phyloP scores from a whole-genome alignment of 2,329 filamentous ascomycete species.

The Bipolaris oryzae region DNA sequence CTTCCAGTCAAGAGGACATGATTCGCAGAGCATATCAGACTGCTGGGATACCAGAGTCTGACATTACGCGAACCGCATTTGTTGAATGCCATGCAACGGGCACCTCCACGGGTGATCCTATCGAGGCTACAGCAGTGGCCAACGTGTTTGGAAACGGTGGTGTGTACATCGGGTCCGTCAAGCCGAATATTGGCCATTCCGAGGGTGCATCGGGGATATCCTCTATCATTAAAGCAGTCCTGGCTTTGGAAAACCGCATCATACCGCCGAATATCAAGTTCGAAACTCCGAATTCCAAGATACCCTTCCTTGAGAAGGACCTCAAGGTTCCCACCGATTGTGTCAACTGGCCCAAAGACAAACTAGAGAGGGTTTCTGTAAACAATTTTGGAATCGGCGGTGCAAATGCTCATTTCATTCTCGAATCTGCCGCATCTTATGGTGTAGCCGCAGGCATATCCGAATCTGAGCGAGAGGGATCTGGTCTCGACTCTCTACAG shows the following conservation, averaged over 20 bases:
- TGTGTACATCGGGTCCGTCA: neutral
- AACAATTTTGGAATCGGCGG: slow-evolving; percentile 21
- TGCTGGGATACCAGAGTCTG: slow-evolving; percentile 1
- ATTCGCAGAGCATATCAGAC: neutral
- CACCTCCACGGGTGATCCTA: neutral
- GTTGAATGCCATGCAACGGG: neutral
- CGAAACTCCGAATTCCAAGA: slow-evolving; percentile 20
- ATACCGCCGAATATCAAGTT: slow-evolving; percentile 39
- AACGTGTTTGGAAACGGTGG: neutral
- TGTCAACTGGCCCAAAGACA: slow-evolving; percentile 8
- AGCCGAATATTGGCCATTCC: slow-evolving; percentile 46
- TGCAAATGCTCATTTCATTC: slow-evolving; percentile 18
- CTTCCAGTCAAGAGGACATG: neutral
- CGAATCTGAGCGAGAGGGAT: no score
- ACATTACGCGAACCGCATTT: neutral
- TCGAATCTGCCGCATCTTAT: neutral
- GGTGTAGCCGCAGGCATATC: no score
- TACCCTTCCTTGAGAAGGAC: slow-evolving; percentile 4
- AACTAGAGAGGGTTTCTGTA: slow-evolving; percentile 10
- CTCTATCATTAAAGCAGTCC: slow-evolving; percentile 44
- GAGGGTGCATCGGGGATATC: slow-evolving; percentile 30
- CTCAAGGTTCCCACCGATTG: neutral
- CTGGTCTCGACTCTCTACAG: no score
- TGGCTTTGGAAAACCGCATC: slow-evolving; percentile 47
- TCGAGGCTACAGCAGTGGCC: neutral